Percentiles rank a stretch among this genome's conserved stretches.
These are phyloP conservation scores for Aristolochia contorta DNA, from an alignment of 164 flowering plant species.

Conservation along the genomic window DNA sequence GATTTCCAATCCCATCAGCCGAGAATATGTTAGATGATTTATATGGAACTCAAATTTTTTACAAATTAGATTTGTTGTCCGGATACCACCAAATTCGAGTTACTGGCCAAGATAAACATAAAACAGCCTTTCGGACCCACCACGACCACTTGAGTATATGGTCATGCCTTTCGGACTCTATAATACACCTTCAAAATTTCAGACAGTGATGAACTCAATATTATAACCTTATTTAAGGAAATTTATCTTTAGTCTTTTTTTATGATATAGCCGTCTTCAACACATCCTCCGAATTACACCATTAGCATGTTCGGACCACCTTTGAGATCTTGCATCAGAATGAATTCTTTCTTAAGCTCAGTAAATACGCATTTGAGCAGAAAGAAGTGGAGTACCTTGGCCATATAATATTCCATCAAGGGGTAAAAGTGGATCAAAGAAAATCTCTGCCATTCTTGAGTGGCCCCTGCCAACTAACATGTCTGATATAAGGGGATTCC, in stretches of 20 bases:
- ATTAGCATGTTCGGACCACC: neutral
- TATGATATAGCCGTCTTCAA: conserved; percentile 1
- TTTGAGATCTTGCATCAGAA: conserved; percentile 2
- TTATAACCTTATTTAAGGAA: conserved; percentile 3
- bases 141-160: conserved; percentile 1
- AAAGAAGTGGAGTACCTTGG: conserved; percentile 7
- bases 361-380: conserved; percentile 10
- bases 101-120: neutral
- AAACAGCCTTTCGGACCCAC: conserved; percentile 12
- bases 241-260: conserved; percentile 6
- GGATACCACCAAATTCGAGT: neutral
- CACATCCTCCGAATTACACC: neutral
- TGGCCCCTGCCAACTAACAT: conserved; percentile 7
- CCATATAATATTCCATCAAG: conserved; percentile 1
- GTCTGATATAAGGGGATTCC: conserved; percentile 5
- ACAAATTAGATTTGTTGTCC: neutral
- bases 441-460: neutral
- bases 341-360: conserved; percentile 2
- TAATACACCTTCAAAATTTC: conserved; percentile 12
- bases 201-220: conserved; percentile 2
- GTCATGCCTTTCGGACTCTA: conserved; percentile 6
- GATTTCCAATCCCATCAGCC: neutral
- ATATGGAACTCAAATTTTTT: neutral
- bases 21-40: neutral
- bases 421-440: neutral